Evolutionary conservation across 306 rosid genomes (phyloP).

Genomic region (Vigna angularis): DNA sequence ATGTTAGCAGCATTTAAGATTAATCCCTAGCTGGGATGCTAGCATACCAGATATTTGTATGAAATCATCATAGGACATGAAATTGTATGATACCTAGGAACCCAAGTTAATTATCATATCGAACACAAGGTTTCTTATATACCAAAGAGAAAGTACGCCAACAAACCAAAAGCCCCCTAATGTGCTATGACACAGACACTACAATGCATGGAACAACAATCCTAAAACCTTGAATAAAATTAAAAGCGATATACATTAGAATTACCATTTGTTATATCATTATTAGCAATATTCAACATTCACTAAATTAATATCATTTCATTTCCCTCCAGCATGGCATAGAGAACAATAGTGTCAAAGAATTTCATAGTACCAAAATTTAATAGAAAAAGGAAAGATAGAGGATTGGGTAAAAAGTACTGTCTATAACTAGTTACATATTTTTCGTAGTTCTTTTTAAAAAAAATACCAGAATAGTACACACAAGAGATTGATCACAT

Average conservation of each 20-base stretch:
- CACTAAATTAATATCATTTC: constrained; percentile 27
- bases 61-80: constrained; percentile 15
- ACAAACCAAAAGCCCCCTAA: constrained; percentile 20
- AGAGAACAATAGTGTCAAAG: constrained; percentile 9
- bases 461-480: constrained; percentile 9
- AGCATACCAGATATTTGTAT: neutral
- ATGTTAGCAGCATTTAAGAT: neutral
- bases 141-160: constrained; percentile 17
- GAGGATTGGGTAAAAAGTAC: neutral
- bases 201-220: neutral
- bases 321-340: constrained; percentile 14
- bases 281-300: constrained; percentile 20
- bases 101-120: constrained; percentile 13
- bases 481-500: constrained; percentile 4
- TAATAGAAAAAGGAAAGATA: neutral
- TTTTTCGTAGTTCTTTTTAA: constrained; percentile 11
- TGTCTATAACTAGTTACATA: neutral
- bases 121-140: neutral
- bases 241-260: constrained; percentile 16
- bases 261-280: constrained; percentile 1
- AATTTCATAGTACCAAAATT: neutral
- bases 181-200: constrained; percentile 18
- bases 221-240: neutral
- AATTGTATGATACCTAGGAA: constrained; percentile 10
- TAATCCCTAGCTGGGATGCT: constrained; percentile 15